Conservation (phyloP, 257 asterid genomes). For the Solanum chiquidenum region DNA sequence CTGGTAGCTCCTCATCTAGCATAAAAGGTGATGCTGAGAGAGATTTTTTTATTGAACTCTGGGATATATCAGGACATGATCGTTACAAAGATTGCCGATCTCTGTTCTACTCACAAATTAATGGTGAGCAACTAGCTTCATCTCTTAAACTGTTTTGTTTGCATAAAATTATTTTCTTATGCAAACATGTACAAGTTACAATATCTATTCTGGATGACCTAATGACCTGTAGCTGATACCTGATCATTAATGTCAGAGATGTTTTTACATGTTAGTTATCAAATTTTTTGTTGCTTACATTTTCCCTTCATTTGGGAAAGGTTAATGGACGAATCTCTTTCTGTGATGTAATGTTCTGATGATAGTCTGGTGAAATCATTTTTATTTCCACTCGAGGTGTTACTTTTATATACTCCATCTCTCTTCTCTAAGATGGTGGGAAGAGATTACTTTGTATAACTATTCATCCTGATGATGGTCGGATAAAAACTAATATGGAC, state of each 20-base stretch:
- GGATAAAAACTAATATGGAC: neutral
- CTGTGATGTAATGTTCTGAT: neutral
- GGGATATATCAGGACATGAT: slow-evolving; percentile 98
- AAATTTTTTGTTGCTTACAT: neutral
- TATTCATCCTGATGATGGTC: neutral
- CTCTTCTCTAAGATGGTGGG: neutral
- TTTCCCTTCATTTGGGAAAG: neutral
- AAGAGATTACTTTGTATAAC: neutral
- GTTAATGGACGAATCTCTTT: neutral
- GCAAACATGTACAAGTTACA: neutral
- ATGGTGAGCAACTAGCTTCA: slow-evolving; percentile 40
- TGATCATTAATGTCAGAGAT: neutral
- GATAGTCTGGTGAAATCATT: neutral
- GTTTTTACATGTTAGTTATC: neutral
- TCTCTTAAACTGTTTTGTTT: neutral
- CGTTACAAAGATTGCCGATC: slow-evolving; percentile 90
- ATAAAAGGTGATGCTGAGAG: slow-evolving; percentile 53
- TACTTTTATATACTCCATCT: neutral
- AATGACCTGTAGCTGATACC: neutral
- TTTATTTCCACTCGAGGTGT: neutral
- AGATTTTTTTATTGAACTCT: slow-evolving; percentile 81
- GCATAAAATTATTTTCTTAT: neutral
- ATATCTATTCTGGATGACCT: neutral
- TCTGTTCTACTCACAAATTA: slow-evolving; percentile 86
- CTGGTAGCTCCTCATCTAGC: slow-evolving; percentile 72